Base-by-base conservation (phyloP, 306 rosid species). In the Glycine latifolia region DNA sequence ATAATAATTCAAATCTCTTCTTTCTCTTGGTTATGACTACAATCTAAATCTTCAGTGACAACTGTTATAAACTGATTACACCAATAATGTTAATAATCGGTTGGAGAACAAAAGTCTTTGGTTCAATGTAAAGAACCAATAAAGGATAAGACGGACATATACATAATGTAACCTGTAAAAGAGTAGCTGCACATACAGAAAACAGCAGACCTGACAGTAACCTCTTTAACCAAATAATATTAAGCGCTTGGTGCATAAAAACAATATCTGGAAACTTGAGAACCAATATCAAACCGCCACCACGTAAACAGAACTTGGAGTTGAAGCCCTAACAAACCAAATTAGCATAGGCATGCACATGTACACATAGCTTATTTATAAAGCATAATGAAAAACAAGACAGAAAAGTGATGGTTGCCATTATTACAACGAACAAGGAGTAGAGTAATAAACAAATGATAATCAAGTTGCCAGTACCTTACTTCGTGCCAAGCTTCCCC, bases 401-500 rank as follows among this genome's bases (percentile, higher is more conserved):
- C 15, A 77, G 56, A 70, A 46, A 54, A 46, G 59, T 49, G 60
- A 63, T 9, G 78, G 63, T 3, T 53, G 78, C 6, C 53, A 62
- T 74, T 39, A 61, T 31, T 65, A 75, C 50, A 61, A 48, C n/a
- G 12, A 76, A 35, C 54, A 44, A 33, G 62, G 62, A 65, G 49
- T 26, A 79, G n/a, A 61, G 48, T 60, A 77, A 68, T 9, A 58
- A 60, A 60, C 65, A 78, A 68, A 75, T 67, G 74, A 81, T 46
- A 78, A 82, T 8, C 77, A 81, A 71, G 76, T 62, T 48, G 44
- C 9, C 47, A 15, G 66, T 85, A 91, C 99, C 97, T 95, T 95
- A 79, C 99, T 95, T 67, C 99, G 95, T 49, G 99, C 99, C 93
- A 95, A 87, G 87, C 99, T 95, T 86, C 99, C 99, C 99, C 99